These are phyloP conservation scores for Tilletia indica DNA, from an alignment of 1,284 basidiomycete species.

Conservation along the genomic window DNA sequence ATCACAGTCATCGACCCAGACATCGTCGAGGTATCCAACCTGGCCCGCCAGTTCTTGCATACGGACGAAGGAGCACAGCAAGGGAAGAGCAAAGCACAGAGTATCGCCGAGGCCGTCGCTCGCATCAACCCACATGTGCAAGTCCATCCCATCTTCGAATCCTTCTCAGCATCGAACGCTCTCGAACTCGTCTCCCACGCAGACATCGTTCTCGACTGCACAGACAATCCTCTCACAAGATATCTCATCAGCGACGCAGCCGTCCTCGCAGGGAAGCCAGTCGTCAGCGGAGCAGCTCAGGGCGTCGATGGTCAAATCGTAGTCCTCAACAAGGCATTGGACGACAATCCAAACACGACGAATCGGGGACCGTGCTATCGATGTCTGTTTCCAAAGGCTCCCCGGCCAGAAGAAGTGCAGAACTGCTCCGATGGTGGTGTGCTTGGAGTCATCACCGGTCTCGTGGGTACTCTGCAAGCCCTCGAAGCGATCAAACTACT, in stretches of 20 bases:
- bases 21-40: constrained; percentile 82
- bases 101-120: background rate
- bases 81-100: background rate
- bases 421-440: constrained; percentile 90
- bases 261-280: constrained; percentile 71
- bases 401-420: constrained; percentile 46
- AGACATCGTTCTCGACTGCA: constrained; percentile 87
- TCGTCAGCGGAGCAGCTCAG: constrained; percentile 91
- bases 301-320: constrained; percentile 82
- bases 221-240: constrained; percentile 85
- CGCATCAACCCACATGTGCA: constrained; percentile 45
- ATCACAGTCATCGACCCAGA: constrained; percentile 91
- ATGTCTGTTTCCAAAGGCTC: constrained; percentile 75
- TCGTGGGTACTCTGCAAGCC: constrained; percentile 88
- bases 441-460: constrained; percentile 81
- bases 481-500: constrained; percentile 74
- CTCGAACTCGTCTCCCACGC: constrained; percentile 32
- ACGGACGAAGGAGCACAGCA: constrained; percentile 72
- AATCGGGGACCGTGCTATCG: constrained; percentile 83
- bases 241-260: constrained; percentile 90
- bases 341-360: constrained; percentile 7
- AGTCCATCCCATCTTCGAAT: constrained; percentile 27
- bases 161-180: constrained; percentile 39
- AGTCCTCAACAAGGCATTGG: constrained; percentile 42
- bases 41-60: constrained; percentile 90